These are phyloP conservation scores for Russula abietina DNA, from an alignment of 768 basidiomycete species.

Conservation along the genomic window DNA sequence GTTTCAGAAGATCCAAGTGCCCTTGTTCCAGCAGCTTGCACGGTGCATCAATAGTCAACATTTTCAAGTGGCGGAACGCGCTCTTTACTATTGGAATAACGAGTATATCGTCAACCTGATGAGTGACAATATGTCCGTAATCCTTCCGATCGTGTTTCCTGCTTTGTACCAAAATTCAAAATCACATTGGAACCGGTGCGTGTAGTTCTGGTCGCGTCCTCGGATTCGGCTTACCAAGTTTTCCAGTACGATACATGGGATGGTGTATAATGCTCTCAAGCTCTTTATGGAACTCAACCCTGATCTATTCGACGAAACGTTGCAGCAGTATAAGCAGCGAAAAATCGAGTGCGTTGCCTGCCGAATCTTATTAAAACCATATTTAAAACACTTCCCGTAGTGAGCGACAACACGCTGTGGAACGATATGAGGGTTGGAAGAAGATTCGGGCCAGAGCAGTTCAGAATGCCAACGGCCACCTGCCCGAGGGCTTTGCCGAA, in stretches of 20 bases:
- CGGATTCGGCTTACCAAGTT: constrained; percentile 8
- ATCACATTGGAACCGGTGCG: constrained; percentile 97
- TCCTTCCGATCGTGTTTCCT: constrained; percentile 96
- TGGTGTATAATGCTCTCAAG: constrained; percentile 98
- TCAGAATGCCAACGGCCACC: constrained; percentile 59
- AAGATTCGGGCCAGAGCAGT: constrained; percentile 72
- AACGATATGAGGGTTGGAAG: constrained; percentile 87
- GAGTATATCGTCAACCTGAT: constrained; percentile 99
- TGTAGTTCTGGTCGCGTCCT: constrained; percentile 10
- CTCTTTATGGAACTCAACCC: constrained; percentile 99
- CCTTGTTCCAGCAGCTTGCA: constrained; percentile 89
- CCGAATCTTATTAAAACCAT: not conserved
- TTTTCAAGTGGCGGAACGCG: constrained; percentile 98
- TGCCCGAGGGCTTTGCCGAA: constrained; percentile 68
- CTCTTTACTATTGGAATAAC: constrained; percentile 98
- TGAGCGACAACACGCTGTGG: constrained; percentile 80
- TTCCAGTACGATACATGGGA: constrained; percentile 90
- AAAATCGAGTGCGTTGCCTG: constrained; percentile 56
- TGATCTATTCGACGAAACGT: constrained; percentile 87
- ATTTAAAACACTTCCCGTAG: constrained; percentile 36
- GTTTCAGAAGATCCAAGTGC: constrained; percentile 92
- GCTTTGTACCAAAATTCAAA: constrained; percentile 93
- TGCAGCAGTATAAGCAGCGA: constrained; percentile 88
- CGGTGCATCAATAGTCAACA: constrained; percentile 99
- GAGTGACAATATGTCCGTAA: constrained; percentile 85